These are phyloP conservation scores for Colletotrichum sp. DNA, from an alignment of 2,329 filamentous ascomycete species.

Conservation along the genomic window DNA sequence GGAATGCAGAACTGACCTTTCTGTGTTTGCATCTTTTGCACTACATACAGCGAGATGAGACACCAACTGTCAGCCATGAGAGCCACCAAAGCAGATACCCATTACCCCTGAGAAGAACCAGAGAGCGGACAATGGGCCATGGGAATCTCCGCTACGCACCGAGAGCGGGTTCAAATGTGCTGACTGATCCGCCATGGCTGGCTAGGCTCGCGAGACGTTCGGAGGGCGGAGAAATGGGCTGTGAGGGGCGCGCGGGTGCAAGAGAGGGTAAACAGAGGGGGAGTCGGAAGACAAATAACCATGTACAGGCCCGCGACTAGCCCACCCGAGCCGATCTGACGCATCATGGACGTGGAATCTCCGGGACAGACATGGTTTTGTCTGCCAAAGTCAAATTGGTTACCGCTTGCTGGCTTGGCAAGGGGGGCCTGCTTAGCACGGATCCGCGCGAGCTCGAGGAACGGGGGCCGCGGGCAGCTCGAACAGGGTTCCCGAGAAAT, in stretches of 20 bases:
- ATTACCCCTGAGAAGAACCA: not conserved
- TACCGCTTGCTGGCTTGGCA: not conserved
- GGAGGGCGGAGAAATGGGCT: not conserved
- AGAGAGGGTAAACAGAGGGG: not conserved
- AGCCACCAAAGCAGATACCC: not conserved
- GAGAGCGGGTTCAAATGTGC: slow-evolving; percentile 9
- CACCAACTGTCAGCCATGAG: not conserved
- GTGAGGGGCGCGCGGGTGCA: not conserved
- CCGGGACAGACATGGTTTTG: not conserved
- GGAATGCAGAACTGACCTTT: not conserved
- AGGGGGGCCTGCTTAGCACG: not conserved
- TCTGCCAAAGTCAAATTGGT: not conserved
- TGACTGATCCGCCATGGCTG: slow-evolving; percentile 7
- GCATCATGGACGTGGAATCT: not conserved
- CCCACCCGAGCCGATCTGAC: not conserved
- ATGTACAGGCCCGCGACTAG: not conserved
- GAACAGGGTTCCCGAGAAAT: not conserved
- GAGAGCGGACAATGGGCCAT: not conserved
- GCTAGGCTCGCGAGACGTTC: not conserved
- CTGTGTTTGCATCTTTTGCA: slow-evolving; percentile 12
- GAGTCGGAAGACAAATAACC: not conserved
- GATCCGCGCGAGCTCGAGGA: not conserved
- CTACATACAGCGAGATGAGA: not conserved
- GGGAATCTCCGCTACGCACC: slow-evolving; percentile 5
- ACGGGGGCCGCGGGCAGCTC: slow-evolving; percentile 1